Percentiles rank a stretch among this genome's conserved stretches.
These are phyloP conservation scores for Phaeosphaeria sp. DNA, from an alignment of 2,329 filamentous ascomycete species.

Conservation along the genomic window DNA sequence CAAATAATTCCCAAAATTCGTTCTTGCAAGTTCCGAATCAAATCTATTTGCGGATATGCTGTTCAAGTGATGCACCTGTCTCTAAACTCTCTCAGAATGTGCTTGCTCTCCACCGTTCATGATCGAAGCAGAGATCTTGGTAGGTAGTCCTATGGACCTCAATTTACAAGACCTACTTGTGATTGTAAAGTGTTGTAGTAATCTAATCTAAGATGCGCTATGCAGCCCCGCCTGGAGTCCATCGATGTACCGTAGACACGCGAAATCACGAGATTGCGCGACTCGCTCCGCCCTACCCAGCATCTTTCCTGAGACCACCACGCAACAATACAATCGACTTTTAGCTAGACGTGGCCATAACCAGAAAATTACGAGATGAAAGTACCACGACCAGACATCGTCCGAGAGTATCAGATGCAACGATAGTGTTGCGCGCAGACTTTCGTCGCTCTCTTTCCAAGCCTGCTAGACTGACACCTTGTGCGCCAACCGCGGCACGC, in stretches of 20 bases:
- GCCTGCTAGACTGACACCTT: neutral
- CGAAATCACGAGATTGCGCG: constrained; percentile 5
- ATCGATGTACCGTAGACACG: neutral
- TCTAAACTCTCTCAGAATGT: too few species aligned
- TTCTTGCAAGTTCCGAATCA: too few species aligned
- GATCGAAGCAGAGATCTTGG: too few species aligned
- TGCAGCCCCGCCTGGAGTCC: neutral
- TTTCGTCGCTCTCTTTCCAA: neutral
- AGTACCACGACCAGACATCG: neutral
- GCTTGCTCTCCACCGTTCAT: too few species aligned
- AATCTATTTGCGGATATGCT: too few species aligned
- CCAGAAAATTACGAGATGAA: neutral
- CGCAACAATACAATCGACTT: neutral
- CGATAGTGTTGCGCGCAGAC: neutral
- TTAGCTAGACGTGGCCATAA: neutral
- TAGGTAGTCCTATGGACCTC: too few species aligned
- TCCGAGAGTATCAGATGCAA: neutral
- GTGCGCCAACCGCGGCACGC: neutral
- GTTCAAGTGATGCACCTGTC: too few species aligned
- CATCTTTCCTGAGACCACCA: too few species aligned
- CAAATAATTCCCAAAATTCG: too few species aligned
- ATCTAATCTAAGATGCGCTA: neutral
- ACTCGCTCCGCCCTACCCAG: too few species aligned
- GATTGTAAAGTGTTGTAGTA: too few species aligned
- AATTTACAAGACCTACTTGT: too few species aligned